A percentile compares a stretch with the other conserved stretches of the same genome.
Evolutionary conservation across 177 flowering plant species (phyloP).

Genomic region (Vitis hybrid): DNA sequence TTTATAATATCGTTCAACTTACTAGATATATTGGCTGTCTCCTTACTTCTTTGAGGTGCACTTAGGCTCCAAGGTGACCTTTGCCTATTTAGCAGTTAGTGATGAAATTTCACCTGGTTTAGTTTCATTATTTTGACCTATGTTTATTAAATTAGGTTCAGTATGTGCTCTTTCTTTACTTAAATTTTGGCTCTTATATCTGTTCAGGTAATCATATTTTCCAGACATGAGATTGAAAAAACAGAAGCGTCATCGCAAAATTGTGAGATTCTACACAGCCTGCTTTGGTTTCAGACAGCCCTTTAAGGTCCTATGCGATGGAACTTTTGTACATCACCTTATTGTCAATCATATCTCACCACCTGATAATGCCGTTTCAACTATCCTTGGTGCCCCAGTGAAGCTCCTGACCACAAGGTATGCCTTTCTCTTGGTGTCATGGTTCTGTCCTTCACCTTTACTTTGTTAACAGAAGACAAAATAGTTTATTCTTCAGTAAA

Average conservation of each 20-base stretch:
- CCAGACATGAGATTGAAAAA: conserved; percentile 53
- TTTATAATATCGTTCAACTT: too few relatives aligned
- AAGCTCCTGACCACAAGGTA: conserved; percentile 81
- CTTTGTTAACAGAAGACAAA: background rate
- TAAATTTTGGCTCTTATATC: background rate
- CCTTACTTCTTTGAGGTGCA: too few relatives aligned
- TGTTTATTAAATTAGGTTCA: background rate
- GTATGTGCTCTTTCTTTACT: background rate
- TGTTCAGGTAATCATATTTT: background rate
- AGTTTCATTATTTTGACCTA: background rate
- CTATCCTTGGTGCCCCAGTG: conserved; percentile 50
- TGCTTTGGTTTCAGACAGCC: conserved; percentile 83
- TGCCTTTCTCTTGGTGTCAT: too few relatives aligned
- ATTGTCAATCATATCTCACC: conserved; percentile 39
- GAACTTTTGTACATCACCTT: conserved; percentile 77
- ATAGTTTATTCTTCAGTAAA: background rate
- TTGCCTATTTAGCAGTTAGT: background rate
- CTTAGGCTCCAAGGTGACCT: background rate
- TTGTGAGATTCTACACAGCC: conserved; percentile 60
- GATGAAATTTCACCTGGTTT: background rate
- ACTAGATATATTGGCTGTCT: too few relatives aligned
- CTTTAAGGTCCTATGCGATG: conserved; percentile 79
- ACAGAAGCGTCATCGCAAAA: conserved; percentile 67
- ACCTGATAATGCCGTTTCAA: conserved; percentile 47
- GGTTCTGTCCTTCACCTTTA: background rate